A percentile compares a stretch with the other conserved stretches of the same genome.
Evolutionary conservation across 2,329 filamentous ascomycete species (phyloP).

Genomic region (Lizonia empirigonia): DNA sequence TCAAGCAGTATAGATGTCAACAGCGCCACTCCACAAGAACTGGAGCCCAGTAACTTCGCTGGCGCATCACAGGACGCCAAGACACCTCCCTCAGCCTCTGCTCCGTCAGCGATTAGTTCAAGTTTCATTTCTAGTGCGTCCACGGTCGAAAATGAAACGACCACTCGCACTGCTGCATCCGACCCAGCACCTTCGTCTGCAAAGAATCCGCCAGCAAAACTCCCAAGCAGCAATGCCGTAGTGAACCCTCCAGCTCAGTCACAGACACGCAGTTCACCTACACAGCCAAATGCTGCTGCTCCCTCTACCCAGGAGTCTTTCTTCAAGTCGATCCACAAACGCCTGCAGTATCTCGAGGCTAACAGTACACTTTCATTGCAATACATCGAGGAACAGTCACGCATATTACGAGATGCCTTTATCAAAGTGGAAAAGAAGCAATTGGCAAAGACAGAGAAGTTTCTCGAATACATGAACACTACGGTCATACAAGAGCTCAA

Average conservation of each 20-base stretch:
- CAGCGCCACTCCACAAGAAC: not conserved
- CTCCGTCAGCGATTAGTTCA: conserved; percentile 2
- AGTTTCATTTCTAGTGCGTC: conserved; percentile 7
- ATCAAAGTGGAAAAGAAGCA: conserved; percentile 86
- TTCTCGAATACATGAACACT: conserved; percentile 82
- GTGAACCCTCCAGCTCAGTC: conserved; percentile 24
- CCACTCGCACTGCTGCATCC: conserved; percentile 16
- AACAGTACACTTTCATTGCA: conserved; percentile 92
- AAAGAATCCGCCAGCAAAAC: conserved; percentile 17
- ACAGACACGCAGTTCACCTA: conserved; percentile 43
- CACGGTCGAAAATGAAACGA: conserved; percentile 14
- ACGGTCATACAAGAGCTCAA: conserved; percentile 78
- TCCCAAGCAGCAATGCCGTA: conserved; percentile 25
- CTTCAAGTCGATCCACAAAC: conserved; percentile 95
- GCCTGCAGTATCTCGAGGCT: conserved; percentile 85
- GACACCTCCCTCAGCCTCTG: not conserved
- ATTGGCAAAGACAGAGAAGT: conserved; percentile 78
- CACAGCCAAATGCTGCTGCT: conserved; percentile 59
- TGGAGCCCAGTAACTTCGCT: not conserved
- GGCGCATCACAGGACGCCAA: conserved; percentile 3
- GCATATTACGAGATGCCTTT: conserved; percentile 85
- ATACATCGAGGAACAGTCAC: conserved; percentile 96
- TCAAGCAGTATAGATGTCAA: not conserved
- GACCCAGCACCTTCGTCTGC: conserved; percentile 19
- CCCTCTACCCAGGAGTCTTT: conserved; percentile 96